Base-by-base conservation (phyloP, 495 filamentous ascomycete genomes). In the Elasticomyces elasticus region DNA sequence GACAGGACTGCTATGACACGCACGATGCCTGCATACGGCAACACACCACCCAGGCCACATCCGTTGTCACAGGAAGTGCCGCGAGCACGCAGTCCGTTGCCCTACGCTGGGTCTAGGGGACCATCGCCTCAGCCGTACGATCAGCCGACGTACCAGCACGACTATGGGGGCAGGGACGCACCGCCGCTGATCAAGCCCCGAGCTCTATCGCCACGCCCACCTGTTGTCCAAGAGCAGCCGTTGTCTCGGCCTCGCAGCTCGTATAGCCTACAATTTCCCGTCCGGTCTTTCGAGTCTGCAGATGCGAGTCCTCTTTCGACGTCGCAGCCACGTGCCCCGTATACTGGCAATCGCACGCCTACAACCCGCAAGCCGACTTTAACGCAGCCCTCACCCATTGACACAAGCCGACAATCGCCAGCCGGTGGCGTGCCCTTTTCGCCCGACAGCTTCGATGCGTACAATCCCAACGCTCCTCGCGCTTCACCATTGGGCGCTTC, bases 391-490 rank as follows among this genome's bases (percentile, higher is more conserved):
- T 69, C 71, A 1, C 71, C 79, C n/a, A 62, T 67, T 22, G 69
- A 33, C 74, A 76, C 44, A 69, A 74, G 22, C 65, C 17, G 76
- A 0, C 84, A n/a, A n/a, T n/a, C 84, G 5, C 1, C 22, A n/a
- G 11, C 48, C 3, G 22, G 33, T 0, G 80, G 77, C 10, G 72
- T 86, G 19, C 90, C 92, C 0, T 97, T 94, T 62, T 86, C 85
- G 17, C 92, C 94, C 0, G 92, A 97, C 64, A 87, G 85, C 15
- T 97, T 87, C 64, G 80, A 89, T 50, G 74, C 76, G 0, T 74
- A 87, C 63, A 90, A 91, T 59, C 86, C 86, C 13, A 61, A 66
- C 20, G 50, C 48, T 38, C 52, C 35, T 51, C 48, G 28, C 25
- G 19, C 62, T 40, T 33, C 46, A 11, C 41, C 50, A 19, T 12